Evolutionary conservation across 768 basidiomycete genomes (phyloP).

Genomic region (Tylopilus subfusipes): DNA sequence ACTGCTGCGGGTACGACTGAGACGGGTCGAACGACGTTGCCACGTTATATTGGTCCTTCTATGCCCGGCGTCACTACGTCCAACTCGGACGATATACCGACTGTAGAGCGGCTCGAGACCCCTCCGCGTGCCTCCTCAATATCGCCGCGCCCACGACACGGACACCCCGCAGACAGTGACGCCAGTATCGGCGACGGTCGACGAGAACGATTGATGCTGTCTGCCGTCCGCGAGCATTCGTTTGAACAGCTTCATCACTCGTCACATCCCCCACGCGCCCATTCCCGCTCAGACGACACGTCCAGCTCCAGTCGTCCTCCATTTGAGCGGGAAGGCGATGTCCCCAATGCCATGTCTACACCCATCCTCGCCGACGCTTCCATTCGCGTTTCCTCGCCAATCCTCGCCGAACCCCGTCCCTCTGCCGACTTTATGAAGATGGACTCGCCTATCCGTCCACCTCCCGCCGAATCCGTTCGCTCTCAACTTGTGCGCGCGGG

Average conservation of each 20-base stretch:
- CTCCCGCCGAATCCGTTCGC: constrained; percentile 32
- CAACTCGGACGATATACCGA: constrained; percentile 30
- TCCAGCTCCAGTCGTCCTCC: constrained; percentile 25
- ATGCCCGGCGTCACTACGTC: constrained; percentile 18
- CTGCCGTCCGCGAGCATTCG: constrained; percentile 23
- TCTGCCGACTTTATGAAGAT: constrained; percentile 50
- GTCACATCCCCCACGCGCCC: constrained; percentile 9
- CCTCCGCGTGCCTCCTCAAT: constrained; percentile 24
- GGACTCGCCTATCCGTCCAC: constrained; percentile 40
- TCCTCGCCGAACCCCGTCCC: constrained; percentile 40
- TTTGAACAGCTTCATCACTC: constrained; percentile 19
- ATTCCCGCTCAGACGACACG: constrained; percentile 21
- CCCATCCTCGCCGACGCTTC: constrained; percentile 26
- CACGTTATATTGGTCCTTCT: constrained; percentile 22
- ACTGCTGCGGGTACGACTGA: constrained; percentile 3
- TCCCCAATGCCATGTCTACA: constrained; percentile 30
- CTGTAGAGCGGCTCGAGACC: constrained; percentile 27
- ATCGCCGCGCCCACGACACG: constrained; percentile 21
- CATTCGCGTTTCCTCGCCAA: constrained; percentile 33
- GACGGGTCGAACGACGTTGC: constrained; percentile 8
- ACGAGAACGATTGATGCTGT: constrained; percentile 24
- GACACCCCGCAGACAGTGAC: constrained; percentile 18
- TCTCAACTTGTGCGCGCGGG: constrained; percentile 37
- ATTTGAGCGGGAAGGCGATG: constrained; percentile 20
- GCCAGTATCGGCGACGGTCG: constrained; percentile 20